Percentiles rank a stretch among this genome's conserved stretches.
Conservation (phyloP, 2,329 filamentous ascomycete genomes). For the Leptographium lundbergii region DNA sequence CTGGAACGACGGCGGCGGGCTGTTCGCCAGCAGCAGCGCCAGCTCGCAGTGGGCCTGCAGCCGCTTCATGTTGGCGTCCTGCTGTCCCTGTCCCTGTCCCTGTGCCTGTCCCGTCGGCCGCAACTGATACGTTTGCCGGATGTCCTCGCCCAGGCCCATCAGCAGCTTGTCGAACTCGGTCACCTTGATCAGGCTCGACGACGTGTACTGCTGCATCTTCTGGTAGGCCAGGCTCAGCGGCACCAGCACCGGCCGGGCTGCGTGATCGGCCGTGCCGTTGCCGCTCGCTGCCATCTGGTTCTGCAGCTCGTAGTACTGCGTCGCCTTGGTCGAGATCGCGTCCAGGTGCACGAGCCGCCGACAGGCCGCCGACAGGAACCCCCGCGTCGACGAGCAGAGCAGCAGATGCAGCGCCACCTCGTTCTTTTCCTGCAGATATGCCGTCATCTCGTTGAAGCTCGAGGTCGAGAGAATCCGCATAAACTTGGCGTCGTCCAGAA, state of each 20-base stretch:
- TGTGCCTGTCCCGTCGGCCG: slow-evolving; percentile 10
- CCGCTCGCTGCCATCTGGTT: slow-evolving; percentile 8
- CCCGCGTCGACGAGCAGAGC: slow-evolving; percentile 61
- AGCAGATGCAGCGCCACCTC: slow-evolving; percentile 50
- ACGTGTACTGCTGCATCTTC: slow-evolving; percentile 38
- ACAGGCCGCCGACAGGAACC: slow-evolving; percentile 57
- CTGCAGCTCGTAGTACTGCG: slow-evolving; percentile 35
- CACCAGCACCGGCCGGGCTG: slow-evolving; percentile 19
- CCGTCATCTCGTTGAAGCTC: slow-evolving; percentile 35
- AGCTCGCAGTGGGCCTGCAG: slow-evolving; percentile 38
- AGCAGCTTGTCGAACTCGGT: slow-evolving; percentile 52
- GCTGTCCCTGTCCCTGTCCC: slow-evolving; percentile 23
- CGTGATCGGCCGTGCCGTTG: neutral
- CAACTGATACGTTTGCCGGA: slow-evolving; percentile 37
- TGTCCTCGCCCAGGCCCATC: slow-evolving; percentile 31
- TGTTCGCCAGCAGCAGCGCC: slow-evolving; percentile 34
- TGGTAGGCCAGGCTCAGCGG: slow-evolving; percentile 45
- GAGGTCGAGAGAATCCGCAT: slow-evolving; percentile 34
- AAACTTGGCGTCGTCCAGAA: slow-evolving; percentile 40
- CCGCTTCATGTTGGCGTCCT: slow-evolving; percentile 28
- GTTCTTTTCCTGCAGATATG: slow-evolving; percentile 40
- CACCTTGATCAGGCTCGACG: slow-evolving; percentile 41
- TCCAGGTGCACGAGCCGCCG: slow-evolving; percentile 50
- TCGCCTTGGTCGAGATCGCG: slow-evolving; percentile 31
- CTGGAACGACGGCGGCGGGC: slow-evolving; percentile 34